A percentile compares a stretch with the other conserved stretches of the same genome.
These are phyloP conservation scores for Crepidotus sp. DNA, from an alignment of 1,284 basidiomycete genomes.

Conservation along the genomic window DNA sequence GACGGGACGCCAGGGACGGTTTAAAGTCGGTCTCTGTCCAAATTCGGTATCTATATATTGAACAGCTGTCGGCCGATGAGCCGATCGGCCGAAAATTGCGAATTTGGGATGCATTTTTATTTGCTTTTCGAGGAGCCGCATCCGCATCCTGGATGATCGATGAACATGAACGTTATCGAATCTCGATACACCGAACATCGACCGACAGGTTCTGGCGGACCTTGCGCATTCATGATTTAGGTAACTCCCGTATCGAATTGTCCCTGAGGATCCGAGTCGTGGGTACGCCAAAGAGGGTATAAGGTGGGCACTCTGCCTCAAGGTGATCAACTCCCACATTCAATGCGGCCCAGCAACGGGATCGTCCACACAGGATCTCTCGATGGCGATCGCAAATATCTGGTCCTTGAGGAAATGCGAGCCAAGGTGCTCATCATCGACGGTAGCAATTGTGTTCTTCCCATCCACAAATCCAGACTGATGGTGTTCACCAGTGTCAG, in stretches of 20 bases:
- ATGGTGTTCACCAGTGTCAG: slow-evolving; percentile 32
- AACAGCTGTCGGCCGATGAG: too few species aligned
- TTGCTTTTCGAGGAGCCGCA: too few species aligned
- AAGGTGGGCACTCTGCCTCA: slow-evolving; percentile 7
- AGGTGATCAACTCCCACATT: slow-evolving; percentile 3
- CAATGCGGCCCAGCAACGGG: slow-evolving; percentile 22
- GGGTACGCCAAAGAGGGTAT: slow-evolving; percentile 12
- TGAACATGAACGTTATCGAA: background rate
- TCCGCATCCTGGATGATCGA: too few species aligned
- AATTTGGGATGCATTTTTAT: too few species aligned
- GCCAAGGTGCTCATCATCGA: slow-evolving; percentile 38
- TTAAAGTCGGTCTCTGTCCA: too few species aligned
- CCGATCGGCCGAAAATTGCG: too few species aligned
- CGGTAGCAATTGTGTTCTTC: slow-evolving; percentile 25
- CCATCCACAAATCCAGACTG: too few species aligned
- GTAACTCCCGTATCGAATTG: slow-evolving; percentile 6
- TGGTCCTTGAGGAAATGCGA: slow-evolving; percentile 36
- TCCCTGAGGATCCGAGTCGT: slow-evolving; percentile 1
- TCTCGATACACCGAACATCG: background rate
- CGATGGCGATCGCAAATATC: slow-evolving; percentile 24
- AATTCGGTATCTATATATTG: too few species aligned
- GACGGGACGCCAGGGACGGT: too few species aligned
- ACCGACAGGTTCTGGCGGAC: too few species aligned
- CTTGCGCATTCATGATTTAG: slow-evolving; percentile 7
- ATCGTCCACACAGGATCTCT: slow-evolving; percentile 29